These are phyloP conservation scores for Rhodotorula sp. DNA, from an alignment of 1,284 basidiomycete genomes.

Conservation along the genomic window DNA sequence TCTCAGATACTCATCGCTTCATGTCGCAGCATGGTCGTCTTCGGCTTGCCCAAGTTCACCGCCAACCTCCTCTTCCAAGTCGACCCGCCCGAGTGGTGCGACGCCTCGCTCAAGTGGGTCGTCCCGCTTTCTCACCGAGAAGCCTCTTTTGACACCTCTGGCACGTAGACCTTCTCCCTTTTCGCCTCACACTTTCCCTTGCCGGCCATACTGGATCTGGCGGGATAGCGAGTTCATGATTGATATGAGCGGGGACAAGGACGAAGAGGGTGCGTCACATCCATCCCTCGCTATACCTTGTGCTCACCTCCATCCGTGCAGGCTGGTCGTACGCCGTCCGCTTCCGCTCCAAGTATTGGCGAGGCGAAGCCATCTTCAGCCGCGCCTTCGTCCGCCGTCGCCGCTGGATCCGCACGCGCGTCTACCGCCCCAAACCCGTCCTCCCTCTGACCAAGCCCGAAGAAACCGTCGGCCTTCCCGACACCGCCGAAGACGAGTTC, in stretches of 20 bases:
- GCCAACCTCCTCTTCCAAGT: constrained; percentile 26
- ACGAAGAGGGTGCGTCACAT: constrained; percentile 27
- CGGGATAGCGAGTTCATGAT: constrained; percentile 36
- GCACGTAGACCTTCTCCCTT: constrained; percentile 16
- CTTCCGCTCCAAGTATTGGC: constrained; percentile 33
- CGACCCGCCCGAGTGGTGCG: constrained; percentile 30
- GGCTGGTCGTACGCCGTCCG: constrained; percentile 34
- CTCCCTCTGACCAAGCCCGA: neutral
- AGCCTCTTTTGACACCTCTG: no score
- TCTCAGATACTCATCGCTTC: no score
- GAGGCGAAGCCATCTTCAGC: constrained; percentile 23
- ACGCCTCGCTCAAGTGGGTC: constrained; percentile 11
- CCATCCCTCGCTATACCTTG: no score
- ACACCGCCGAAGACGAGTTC: neutral
- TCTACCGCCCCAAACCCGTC: constrained; percentile 16
- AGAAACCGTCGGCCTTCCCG: neutral
- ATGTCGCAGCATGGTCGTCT: constrained; percentile 25
- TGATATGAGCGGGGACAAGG: constrained; percentile 36
- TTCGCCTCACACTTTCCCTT: constrained; percentile 25
- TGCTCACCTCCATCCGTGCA: neutral
- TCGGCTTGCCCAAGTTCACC: constrained; percentile 37
- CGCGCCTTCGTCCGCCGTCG: constrained; percentile 35
- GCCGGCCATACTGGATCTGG: constrained; percentile 38
- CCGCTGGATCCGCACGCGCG: constrained; percentile 29
- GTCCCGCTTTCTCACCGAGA: neutral